A percentile compares a stretch with the other conserved stretches of the same genome.
phyloP scores from a whole-genome alignment of 1,284 basidiomycete species.

The Ustilago vetiveriae region DNA sequence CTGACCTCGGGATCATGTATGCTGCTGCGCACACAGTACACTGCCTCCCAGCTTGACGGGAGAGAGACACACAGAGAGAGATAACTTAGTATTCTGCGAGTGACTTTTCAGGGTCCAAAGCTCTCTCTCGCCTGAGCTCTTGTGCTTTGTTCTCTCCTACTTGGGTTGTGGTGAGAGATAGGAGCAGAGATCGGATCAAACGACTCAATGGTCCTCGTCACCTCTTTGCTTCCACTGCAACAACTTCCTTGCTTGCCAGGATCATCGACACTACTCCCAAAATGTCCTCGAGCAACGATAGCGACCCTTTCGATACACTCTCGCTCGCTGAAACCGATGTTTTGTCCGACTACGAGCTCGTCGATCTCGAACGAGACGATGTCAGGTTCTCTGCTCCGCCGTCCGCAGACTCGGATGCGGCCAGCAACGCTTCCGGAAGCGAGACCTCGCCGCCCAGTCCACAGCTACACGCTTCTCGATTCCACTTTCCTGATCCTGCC shows the following conservation, averaged over 20 bases:
- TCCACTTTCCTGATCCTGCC: slow-evolving; percentile 40
- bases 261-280: background rate
- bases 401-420: slow-evolving; percentile 17
- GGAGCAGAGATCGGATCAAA: too few species aligned
- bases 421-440: slow-evolving; percentile 15
- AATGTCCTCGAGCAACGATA: slow-evolving; percentile 32
- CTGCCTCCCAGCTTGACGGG: background rate
- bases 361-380: slow-evolving; percentile 27
- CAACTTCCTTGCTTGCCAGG: too few species aligned
- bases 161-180: too few species aligned
- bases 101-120: slow-evolving; percentile 14
- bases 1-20: too few species aligned
- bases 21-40: background rate
- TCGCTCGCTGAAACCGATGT: slow-evolving; percentile 22
- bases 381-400: slow-evolving; percentile 13
- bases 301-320: slow-evolving; percentile 27
- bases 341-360: slow-evolving; percentile 32
- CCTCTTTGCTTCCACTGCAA: too few species aligned
- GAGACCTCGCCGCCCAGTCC: slow-evolving; percentile 18
- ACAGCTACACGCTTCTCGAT: slow-evolving; percentile 18
- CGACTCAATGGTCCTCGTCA: too few species aligned
- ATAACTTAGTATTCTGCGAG: too few species aligned
- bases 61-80: too few species aligned
- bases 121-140: background rate
- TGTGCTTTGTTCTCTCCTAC: too few species aligned